Evolutionary conservation across 2,329 filamentous ascomycete genomes (phyloP).

Genomic region (Grosmannia huntii): DNA sequence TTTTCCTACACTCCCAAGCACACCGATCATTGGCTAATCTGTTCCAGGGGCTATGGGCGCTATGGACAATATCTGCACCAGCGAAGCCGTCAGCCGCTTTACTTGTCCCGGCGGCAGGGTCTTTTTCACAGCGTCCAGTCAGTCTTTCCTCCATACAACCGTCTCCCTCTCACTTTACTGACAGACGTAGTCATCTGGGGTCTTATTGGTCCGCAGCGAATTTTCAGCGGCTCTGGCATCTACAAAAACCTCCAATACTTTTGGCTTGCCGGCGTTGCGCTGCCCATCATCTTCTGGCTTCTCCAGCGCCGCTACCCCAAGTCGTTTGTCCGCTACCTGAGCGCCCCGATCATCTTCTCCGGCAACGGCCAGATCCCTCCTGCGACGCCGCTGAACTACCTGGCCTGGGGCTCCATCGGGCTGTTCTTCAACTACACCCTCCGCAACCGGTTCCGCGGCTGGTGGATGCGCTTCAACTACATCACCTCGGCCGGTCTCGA

Average conservation of each 20-base stretch:
- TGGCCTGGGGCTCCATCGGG: slow-evolving; percentile 19
- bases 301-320: slow-evolving; percentile 20
- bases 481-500: slow-evolving; percentile 38
- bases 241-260: slow-evolving; percentile 30
- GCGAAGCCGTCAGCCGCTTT: slow-evolving; percentile 34
- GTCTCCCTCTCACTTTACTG: neutral
- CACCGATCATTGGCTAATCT: neutral
- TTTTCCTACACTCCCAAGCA: too few species aligned
- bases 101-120: slow-evolving; percentile 44
- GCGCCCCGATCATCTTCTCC: slow-evolving; percentile 25
- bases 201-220: slow-evolving; percentile 41
- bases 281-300: slow-evolving; percentile 20
- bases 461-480: slow-evolving; percentile 25
- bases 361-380: slow-evolving; percentile 23
- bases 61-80: slow-evolving; percentile 39
- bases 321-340: slow-evolving; percentile 24
- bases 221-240: slow-evolving; percentile 33
- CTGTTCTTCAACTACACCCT: slow-evolving; percentile 23
- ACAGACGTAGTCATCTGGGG: slow-evolving; percentile 39
- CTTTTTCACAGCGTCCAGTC: slow-evolving; percentile 42
- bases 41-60: slow-evolving; percentile 15
- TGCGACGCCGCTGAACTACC: slow-evolving; percentile 27
- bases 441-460: slow-evolving; percentile 5
- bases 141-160: neutral
- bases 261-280: slow-evolving; percentile 31